Percentiles rank a stretch among this genome's conserved stretches.
These are phyloP conservation scores for Aureobasidium sp. DNA, from an alignment of 2,329 filamentous ascomycete species.

Conservation along the genomic window DNA sequence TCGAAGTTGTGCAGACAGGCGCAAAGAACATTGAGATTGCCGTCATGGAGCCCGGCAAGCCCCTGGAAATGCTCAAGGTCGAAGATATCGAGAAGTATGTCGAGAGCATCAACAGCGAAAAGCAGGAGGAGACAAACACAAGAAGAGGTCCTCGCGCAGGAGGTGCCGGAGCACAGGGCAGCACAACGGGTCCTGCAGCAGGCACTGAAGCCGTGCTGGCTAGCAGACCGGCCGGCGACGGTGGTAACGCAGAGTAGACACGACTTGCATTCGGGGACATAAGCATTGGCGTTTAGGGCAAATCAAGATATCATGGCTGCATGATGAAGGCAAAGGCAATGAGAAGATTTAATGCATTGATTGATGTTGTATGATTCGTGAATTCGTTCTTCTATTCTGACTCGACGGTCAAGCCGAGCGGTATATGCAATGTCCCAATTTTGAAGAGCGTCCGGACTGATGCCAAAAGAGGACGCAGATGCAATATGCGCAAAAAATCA, in stretches of 20 bases:
- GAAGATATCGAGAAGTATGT: constrained; percentile 97
- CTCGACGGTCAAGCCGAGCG: not conserved
- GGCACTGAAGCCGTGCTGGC: constrained; percentile 29
- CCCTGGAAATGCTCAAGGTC: constrained; percentile 84
- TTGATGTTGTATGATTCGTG: not conserved
- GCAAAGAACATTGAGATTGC: constrained; percentile 99
- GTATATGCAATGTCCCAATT: not conserved
- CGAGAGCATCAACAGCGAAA: constrained; percentile 98
- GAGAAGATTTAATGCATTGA: constrained; percentile 5
- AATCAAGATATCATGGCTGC: constrained; percentile 9
- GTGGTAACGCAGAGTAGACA: constrained; percentile 16
- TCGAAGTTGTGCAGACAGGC: constrained; percentile 96
- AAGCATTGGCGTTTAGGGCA: constrained; percentile 19
- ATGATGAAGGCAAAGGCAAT: constrained; percentile 11
- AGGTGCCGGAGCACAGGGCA: constrained; percentile 19
- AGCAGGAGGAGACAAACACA: constrained; percentile 96
- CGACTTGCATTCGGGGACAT: constrained; percentile 10
- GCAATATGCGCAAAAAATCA: constrained; percentile 34
- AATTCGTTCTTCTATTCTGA: constrained; percentile 4
- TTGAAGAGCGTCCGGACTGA: not conserved
- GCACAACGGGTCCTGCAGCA: constrained; percentile 18
- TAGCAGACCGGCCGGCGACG: constrained; percentile 29
- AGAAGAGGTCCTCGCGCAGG: constrained; percentile 65
- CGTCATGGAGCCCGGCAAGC: constrained; percentile 88
- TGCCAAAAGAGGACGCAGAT: not conserved